Conservation (phyloP, 1,139 yeast genomes). For the Entelexis paramagnoliae region DNA sequence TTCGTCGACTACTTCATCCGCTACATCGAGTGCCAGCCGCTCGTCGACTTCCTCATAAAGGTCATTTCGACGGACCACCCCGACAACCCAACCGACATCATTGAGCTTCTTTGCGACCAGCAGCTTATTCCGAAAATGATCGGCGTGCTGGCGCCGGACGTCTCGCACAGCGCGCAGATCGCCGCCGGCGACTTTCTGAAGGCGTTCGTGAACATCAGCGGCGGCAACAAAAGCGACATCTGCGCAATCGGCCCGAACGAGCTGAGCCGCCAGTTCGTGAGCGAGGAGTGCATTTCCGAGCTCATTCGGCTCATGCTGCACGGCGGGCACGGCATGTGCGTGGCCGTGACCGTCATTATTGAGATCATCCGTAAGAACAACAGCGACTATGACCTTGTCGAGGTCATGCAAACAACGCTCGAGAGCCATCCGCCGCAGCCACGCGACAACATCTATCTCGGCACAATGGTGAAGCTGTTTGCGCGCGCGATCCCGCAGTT, state of each 20-base stretch:
- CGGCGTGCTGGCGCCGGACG: constrained; percentile 47
- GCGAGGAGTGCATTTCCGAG: constrained; percentile 53
- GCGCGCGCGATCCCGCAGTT: constrained; percentile 66
- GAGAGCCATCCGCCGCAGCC: constrained; percentile 93
- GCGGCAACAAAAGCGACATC: constrained; percentile 73
- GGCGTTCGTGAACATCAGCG: constrained; percentile 86
- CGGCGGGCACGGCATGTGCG: constrained; percentile 87
- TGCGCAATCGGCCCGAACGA: constrained; percentile 96
- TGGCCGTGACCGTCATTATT: constrained; percentile 92
- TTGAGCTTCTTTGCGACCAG: constrained; percentile 59
- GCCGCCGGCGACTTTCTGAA: constrained; percentile 93
- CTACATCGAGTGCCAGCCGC: constrained; percentile 74
- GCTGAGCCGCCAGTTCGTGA: constrained; percentile 78
- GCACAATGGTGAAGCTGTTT: constrained; percentile 72
- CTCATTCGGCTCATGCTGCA: constrained; percentile 74
- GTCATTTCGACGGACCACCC: constrained; percentile 72
- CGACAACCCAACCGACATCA: constrained; percentile 66
- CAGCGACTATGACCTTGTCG: constrained; percentile 87
- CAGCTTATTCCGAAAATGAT: constrained; percentile 50
- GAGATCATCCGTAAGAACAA: constrained; percentile 92
- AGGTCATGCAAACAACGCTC: constrained; percentile 73
- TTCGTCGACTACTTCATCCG: constrained; percentile 61
- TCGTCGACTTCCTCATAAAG: constrained; percentile 72
- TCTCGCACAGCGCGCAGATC: constrained; percentile 61
- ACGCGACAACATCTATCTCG: constrained; percentile 89